Conservation (phyloP, 495 filamentous ascomycete species). For the Apodospora peruviana region DNA sequence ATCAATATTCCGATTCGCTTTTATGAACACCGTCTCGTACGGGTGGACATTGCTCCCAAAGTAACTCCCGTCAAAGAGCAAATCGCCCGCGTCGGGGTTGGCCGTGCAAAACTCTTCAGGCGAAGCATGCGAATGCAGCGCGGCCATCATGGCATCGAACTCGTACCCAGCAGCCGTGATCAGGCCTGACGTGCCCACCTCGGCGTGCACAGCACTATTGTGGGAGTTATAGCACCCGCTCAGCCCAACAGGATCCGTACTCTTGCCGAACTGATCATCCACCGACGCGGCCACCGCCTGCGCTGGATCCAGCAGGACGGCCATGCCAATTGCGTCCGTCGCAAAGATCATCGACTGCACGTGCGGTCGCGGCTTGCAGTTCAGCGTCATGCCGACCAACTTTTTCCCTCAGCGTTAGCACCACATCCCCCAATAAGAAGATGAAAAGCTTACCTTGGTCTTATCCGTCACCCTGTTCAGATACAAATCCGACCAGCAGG, state of each 20-base stretch:
- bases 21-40: slow-evolving; percentile 32
- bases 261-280: slow-evolving; percentile 7
- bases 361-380: slow-evolving; percentile 24
- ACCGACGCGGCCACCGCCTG: slow-evolving; percentile 3
- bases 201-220: slow-evolving; percentile 16
- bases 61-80: slow-evolving; percentile 12
- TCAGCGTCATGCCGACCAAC: slow-evolving; percentile 28
- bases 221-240: slow-evolving; percentile 13
- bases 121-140: slow-evolving; percentile 9
- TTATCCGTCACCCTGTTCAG: slow-evolving; percentile 21
- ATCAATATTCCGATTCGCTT: slow-evolving; percentile 21
- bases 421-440: no score
- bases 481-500: slow-evolving; percentile 29
- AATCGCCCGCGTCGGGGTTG: slow-evolving; percentile 3
- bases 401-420: no score
- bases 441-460: no score
- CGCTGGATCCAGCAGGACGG: slow-evolving; percentile 18
- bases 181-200: slow-evolving; percentile 20
- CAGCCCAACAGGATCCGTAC: slow-evolving; percentile 10
- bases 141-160: slow-evolving; percentile 25
- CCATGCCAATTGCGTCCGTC: slow-evolving; percentile 27
- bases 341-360: slow-evolving; percentile 33
- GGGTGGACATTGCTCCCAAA: slow-evolving; percentile 21
- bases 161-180: slow-evolving; percentile 25
- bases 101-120: background rate